Evolutionary conservation across 1,284 basidiomycete genomes (phyloP), one percentile per base, ranked within the genome.

Genomic region (Xanthoconium separans): DNA sequence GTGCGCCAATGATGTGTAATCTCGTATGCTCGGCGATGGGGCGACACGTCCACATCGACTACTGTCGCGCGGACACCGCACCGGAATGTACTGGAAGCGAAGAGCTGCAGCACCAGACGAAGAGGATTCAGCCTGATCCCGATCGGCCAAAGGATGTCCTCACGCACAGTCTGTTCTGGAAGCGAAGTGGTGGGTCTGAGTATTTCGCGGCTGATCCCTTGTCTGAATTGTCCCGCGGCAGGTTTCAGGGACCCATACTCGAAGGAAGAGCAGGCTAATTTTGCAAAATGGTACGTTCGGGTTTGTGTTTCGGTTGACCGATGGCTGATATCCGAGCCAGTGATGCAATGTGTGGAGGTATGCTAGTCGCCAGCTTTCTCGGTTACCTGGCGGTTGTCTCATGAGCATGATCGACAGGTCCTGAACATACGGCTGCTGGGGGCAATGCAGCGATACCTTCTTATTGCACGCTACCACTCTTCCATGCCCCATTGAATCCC

Each of bases 1-100:
- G 84, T 12, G 82, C 81, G 2, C 84, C 84, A 0, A 83, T 85
- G 79, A 73, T 86, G 69, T 86, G 84, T 62, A 82, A 76, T 46
- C 70, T 85, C 16, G 64, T 83, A 22, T 86, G 84, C 56, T 72
- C 75, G 2, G 70, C 76, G 9, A 73, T 84, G 66, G 82, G 82
- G 9, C 60, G 77, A 13, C 84, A 86, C 50, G 69, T 72, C 0
- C 84, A 86, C 58, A 68, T 86, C 31, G 82, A 81, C 58, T 81
- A 77, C 55, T 86, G 84, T 61, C 76, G 80, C 0, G 68, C 77
- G 0, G 61, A 66, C 20, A 59, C 67, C n/a, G 66, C 60, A 6
- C 63, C 62, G 0, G 53, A 60, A 0, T 85, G 83, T 59, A 58
- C 57, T 18, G 77, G 69, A 1, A 62, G 68, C 0, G 59, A 70